Evolutionary conservation across 306 rosid genomes (phyloP).

Genomic region (Argentina anserina): DNA sequence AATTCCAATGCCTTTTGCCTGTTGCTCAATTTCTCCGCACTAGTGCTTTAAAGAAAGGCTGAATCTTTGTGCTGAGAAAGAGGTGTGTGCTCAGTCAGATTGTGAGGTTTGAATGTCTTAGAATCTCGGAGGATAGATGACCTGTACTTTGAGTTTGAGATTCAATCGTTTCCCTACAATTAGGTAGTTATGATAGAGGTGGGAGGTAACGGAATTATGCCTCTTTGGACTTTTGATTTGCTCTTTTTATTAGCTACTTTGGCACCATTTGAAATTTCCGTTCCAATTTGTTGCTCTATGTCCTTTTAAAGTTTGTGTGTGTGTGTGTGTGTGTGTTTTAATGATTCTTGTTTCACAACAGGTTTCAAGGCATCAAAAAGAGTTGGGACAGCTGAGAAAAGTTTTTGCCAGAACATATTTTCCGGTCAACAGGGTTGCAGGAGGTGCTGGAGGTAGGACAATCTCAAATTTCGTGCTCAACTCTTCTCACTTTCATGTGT

Average conservation of each 20-base stretch:
- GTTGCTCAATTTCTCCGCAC: background rate
- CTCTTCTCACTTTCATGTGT: background rate
- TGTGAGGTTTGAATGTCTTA: background rate
- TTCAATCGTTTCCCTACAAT: too few species aligned
- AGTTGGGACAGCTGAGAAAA: slow-evolving; percentile 34
- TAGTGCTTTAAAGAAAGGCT: background rate
- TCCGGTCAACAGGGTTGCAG: slow-evolving; percentile 32
- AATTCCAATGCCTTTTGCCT: background rate
- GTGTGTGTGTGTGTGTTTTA: background rate
- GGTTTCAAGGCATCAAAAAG: slow-evolving; percentile 52
- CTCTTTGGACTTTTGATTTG: background rate
- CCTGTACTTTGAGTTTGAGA: too few species aligned
- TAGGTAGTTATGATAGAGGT: too few species aligned
- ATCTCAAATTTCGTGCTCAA: background rate
- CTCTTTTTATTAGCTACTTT: background rate
- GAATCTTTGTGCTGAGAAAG: background rate
- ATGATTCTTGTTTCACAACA: slow-evolving; percentile 29
- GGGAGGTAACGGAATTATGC: too few species aligned
- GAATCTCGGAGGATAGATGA: too few species aligned
- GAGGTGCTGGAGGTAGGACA: slow-evolving; percentile 45
- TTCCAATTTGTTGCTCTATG: background rate
- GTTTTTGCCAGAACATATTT: slow-evolving; percentile 40
- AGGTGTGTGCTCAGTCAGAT: background rate
- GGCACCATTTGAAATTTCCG: background rate
- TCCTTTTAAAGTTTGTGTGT: slow-evolving; percentile 10